These are phyloP conservation scores for Fusarium caatingaense DNA, from an alignment of 2,329 filamentous ascomycete genomes.

Conservation along the genomic window DNA sequence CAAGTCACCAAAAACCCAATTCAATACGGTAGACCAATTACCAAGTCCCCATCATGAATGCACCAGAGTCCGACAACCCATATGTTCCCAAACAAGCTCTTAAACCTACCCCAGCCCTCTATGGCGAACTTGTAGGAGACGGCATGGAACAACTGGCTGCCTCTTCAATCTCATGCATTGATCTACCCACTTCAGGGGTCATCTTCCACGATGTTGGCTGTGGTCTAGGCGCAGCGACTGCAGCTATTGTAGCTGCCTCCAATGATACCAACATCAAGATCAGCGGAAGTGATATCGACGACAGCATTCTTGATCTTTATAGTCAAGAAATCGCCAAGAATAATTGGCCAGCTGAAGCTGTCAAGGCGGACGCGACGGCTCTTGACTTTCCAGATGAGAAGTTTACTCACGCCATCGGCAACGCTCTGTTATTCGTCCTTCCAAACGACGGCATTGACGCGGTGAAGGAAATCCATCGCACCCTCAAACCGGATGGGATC, in stretches of 20 bases:
- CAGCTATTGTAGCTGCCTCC: background rate
- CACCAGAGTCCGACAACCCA: background rate
- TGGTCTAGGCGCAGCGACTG: conserved; percentile 6
- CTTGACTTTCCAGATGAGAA: background rate
- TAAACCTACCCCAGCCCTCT: conserved; percentile 13
- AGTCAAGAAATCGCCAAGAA: background rate
- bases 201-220: conserved; percentile 18
- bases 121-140: background rate
- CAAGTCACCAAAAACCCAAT: accelerated
- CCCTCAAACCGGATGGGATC: background rate
- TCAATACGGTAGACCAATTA: no score
- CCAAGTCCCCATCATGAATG: background rate
- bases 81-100: conserved; percentile 11
- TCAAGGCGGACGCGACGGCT: background rate
- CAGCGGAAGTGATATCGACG: conserved; percentile 7
- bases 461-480: background rate
- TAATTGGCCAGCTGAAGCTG: background rate
- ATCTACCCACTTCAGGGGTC: accelerated
- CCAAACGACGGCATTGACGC: background rate
- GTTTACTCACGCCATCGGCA: conserved; percentile 2
- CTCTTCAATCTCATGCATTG: background rate
- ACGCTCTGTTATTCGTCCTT: background rate
- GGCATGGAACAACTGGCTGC: conserved; percentile 9
- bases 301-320: accelerated
- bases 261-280: accelerated